Percentiles rank a stretch among this genome's conserved stretches.
Conservation (phyloP, 495 filamentous ascomycete species). For the Lepraria neglecta region DNA sequence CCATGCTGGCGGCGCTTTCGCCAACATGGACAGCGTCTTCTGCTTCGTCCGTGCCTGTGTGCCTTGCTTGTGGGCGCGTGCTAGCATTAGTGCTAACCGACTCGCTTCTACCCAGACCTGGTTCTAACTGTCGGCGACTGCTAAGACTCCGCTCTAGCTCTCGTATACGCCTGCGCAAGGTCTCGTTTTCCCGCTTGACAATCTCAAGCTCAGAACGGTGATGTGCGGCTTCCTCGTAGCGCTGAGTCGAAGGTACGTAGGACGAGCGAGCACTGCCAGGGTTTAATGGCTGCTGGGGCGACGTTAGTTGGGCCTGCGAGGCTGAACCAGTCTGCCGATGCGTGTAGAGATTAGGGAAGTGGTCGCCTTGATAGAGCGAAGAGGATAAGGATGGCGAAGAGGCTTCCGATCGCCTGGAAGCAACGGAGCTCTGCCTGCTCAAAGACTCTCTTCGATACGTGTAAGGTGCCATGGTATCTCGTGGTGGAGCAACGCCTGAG, state of each 20-base stretch:
- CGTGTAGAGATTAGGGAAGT: conserved; percentile 28
- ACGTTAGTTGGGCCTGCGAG: conserved; percentile 32
- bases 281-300: conserved; percentile 19
- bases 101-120: conserved; percentile 36
- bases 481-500: conserved; percentile 45
- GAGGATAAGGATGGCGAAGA: conserved; percentile 35
- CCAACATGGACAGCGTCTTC: conserved; percentile 40
- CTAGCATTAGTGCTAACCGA: conserved; percentile 38
- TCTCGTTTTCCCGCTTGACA: conserved; percentile 75
- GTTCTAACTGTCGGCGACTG: conserved; percentile 41
- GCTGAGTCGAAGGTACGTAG: conserved; percentile 29
- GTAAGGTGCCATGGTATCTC: conserved; percentile 34
- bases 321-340: conserved; percentile 30
- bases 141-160: conserved; percentile 57
- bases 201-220: conserved; percentile 66
- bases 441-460: conserved; percentile 23
- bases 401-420: conserved; percentile 39
- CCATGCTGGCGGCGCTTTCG: conserved; percentile 50
- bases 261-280: conserved; percentile 27
- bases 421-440: conserved; percentile 35
- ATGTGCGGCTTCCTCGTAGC: conserved; percentile 64
- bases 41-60: conserved; percentile 6
- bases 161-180: conserved; percentile 62
- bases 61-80: conserved; percentile 28
- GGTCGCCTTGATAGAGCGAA: conserved; percentile 33